Percentiles rank a stretch among this genome's conserved stretches.
Conservation (phyloP, 345 rosid species). For the Populus deltoides region DNA sequence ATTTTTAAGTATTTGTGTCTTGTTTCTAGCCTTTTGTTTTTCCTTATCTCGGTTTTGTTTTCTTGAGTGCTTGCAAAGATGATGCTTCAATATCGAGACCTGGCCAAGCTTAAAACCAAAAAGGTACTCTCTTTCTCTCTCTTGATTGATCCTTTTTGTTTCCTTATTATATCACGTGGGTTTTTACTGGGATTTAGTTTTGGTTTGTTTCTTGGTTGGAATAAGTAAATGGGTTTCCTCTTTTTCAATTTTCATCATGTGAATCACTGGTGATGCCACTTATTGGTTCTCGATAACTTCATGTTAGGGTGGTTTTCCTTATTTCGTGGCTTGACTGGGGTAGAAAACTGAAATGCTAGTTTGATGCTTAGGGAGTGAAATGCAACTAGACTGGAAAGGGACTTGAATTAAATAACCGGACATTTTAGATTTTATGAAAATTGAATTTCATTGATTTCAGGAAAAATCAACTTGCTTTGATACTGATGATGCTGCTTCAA, state of each 20-base stretch:
- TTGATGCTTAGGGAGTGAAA: too few relatives aligned
- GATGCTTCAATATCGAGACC: constrained; percentile 48
- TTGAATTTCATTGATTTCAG: neutral
- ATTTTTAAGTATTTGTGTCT: neutral
- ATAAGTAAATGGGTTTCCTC: too few relatives aligned
- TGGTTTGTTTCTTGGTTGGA: neutral
- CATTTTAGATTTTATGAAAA: neutral
- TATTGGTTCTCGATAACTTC: too few relatives aligned
- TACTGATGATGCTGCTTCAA: neutral
- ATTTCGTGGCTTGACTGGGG: neutral
- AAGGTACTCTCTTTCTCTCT: constrained; percentile 25
- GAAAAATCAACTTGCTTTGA: neutral
- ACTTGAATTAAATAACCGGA: too few relatives aligned
- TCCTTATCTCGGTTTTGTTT: neutral
- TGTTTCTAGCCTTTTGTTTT: neutral
- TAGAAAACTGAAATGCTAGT: neutral
- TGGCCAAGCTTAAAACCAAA: constrained; percentile 44
- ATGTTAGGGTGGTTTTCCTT: neutral
- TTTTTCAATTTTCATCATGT: neutral
- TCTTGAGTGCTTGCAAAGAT: constrained; percentile 19
- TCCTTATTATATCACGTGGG: neutral
- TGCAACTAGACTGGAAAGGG: neutral
- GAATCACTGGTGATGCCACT: too few relatives aligned
- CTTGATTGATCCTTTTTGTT: neutral
- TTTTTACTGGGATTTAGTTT: neutral